Percentiles rank a stretch among this genome's conserved stretches.
phyloP scores from a whole-genome alignment of 352 stramenopile genomes.

The Chrysophaeum taylorii region DNA sequence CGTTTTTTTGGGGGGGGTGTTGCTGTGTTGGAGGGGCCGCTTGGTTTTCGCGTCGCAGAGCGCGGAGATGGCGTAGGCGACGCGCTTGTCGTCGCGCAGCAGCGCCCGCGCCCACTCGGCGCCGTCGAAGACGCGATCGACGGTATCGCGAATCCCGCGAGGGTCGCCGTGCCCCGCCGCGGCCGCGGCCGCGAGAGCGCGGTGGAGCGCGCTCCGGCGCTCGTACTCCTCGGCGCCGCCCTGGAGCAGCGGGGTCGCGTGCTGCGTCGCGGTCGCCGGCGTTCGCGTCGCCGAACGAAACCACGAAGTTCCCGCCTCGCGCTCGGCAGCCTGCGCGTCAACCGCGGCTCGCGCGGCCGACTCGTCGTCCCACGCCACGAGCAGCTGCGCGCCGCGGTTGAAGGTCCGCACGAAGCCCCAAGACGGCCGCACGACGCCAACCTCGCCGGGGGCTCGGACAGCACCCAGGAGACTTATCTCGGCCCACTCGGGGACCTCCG shows the following conservation, averaged over 20 bases:
- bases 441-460: conserved; percentile 3
- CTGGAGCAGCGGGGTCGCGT: conserved; percentile 1
- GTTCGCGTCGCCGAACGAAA: conserved; percentile 9
- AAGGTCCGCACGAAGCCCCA: conserved; percentile 7
- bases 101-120: too few relatives aligned
- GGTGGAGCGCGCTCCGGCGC: neutral
- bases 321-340: neutral
- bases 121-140: too few relatives aligned
- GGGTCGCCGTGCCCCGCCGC: too few relatives aligned
- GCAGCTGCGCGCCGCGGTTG: neutral
- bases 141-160: too few relatives aligned
- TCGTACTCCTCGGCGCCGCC: conserved; percentile 12
- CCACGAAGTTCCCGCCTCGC: conserved; percentile 3
- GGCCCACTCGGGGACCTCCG: neutral
- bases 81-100: too few relatives aligned
- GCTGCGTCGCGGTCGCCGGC: neutral
- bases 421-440: neutral
- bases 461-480: neutral
- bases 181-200: too few relatives aligned
- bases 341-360: neutral
- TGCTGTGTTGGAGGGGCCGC: too few relatives aligned
- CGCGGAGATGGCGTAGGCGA: too few relatives aligned
- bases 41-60: too few relatives aligned
- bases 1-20: too few relatives aligned
- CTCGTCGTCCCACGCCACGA: neutral